phyloP scores from a whole-genome alignment of 257 asterid species.

The Solanum raphanifolium region DNA sequence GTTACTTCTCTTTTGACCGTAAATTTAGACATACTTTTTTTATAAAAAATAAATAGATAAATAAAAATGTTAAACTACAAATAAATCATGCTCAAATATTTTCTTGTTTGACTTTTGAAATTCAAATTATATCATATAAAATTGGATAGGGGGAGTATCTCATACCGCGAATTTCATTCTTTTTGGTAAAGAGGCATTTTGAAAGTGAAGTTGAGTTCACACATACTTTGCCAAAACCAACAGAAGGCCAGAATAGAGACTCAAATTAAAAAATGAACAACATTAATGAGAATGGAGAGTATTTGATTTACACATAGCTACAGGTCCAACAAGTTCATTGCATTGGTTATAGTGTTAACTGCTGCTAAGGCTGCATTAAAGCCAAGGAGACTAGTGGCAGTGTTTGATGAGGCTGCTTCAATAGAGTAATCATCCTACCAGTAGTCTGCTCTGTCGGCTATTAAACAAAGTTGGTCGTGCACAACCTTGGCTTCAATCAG shows the following conservation, averaged over 20 bases:
- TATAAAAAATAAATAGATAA: no score
- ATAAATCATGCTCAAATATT: not conserved
- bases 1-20: no score
- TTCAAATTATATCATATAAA: no score
- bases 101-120: no score
- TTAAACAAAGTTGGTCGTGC: constrained; percentile 84
- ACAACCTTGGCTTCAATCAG: constrained; percentile 81
- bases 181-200: not conserved
- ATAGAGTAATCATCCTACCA: constrained; percentile 62
- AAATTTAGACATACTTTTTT: no score
- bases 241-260: not conserved
- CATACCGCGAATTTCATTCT: not conserved
- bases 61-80: no score
- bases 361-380: constrained; percentile 85
- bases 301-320: not conserved
- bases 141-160: not conserved
- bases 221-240: constrained; percentile 3
- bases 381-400: constrained; percentile 50
- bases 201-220: not conserved
- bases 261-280: not conserved
- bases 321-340: not conserved
- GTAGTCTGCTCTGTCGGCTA: constrained; percentile 88
- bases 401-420: constrained; percentile 85
- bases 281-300: not conserved
- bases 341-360: constrained; percentile 56